A percentile compares a stretch with the other conserved stretches of the same genome.
Evolutionary conservation across 768 basidiomycete species (phyloP).

Genomic region (Filobasidium floriforme): DNA sequence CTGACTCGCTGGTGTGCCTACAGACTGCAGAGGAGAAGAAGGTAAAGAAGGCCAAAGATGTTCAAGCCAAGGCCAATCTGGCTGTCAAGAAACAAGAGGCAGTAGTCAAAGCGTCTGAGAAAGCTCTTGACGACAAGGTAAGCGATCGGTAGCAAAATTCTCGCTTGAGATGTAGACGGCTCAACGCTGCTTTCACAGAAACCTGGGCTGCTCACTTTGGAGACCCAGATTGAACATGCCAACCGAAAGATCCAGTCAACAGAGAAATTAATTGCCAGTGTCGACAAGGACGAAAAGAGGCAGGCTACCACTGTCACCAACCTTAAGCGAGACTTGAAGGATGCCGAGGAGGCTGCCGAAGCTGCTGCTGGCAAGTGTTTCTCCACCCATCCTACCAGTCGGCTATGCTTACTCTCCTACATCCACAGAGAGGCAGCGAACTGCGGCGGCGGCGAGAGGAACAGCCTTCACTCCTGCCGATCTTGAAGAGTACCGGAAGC

Average conservation of each 20-base stretch:
- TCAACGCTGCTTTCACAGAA: background rate
- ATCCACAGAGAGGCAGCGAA: constrained; percentile 62
- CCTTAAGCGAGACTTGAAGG: constrained; percentile 60
- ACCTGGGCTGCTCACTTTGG: constrained; percentile 73
- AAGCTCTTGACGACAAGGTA: constrained; percentile 74
- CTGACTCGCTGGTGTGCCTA: background rate
- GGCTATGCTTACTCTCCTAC: background rate
- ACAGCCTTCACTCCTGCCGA: constrained; percentile 73
- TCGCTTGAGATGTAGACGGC: background rate
- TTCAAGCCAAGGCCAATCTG: constrained; percentile 69
- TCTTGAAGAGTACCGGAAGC: constrained; percentile 73
- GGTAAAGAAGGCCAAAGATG: constrained; percentile 64
- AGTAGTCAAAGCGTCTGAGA: constrained; percentile 82
- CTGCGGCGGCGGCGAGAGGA: constrained; percentile 60
- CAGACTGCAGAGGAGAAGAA: constrained; percentile 52
- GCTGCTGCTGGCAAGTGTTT: constrained; percentile 63
- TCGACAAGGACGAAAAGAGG: constrained; percentile 53
- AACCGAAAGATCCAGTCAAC: constrained; percentile 70
- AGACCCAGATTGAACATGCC: constrained; percentile 81
- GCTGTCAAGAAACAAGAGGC: constrained; percentile 76
- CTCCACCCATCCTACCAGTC: background rate
- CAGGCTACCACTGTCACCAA: constrained; percentile 44
- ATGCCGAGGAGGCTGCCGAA: constrained; percentile 62
- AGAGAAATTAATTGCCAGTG: constrained; percentile 56
- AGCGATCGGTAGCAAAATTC: constrained; percentile 25